These are phyloP conservation scores for Phaffia australis DNA, from an alignment of 768 basidiomycete species.

Conservation along the genomic window DNA sequence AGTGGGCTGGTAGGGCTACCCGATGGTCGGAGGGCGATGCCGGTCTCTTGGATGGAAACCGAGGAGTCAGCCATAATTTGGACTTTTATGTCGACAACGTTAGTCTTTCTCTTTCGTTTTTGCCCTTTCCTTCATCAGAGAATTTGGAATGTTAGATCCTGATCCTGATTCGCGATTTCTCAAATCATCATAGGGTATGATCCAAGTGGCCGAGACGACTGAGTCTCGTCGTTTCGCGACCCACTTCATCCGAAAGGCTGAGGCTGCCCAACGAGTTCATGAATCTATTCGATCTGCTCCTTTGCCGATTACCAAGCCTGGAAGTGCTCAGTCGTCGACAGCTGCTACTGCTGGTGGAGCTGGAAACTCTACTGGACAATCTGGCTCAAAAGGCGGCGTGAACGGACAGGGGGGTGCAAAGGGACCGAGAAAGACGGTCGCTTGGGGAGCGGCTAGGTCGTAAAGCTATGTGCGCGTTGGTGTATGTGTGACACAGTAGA, in stretches of 20 bases:
- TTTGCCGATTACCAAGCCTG: constrained; percentile 41
- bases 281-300: constrained; percentile 60
- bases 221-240: constrained; percentile 87
- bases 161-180: not conserved
- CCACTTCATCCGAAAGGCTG: constrained; percentile 92
- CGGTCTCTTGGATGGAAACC: constrained; percentile 66
- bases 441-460: too few species aligned
- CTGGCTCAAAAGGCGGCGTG: too few species aligned
- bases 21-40: constrained; percentile 49
- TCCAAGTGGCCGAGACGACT: constrained; percentile 89
- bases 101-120: constrained; percentile 32
- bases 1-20: constrained; percentile 69
- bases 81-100: constrained; percentile 94
- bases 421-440: too few species aligned
- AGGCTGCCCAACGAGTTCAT: constrained; percentile 74
- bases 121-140: not conserved
- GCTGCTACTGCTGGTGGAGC: constrained; percentile 1
- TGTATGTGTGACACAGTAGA: too few species aligned
- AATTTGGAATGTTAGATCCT: not conserved
- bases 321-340: constrained; percentile 11
- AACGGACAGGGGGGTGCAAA: too few species aligned
- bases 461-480: too few species aligned
- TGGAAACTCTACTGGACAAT: not conserved
- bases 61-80: constrained; percentile 79
- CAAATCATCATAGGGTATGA: constrained; percentile 61